These are phyloP conservation scores for Dictyostelium capitatum DNA, from an alignment of 78 protist species.

Conservation along the genomic window DNA sequence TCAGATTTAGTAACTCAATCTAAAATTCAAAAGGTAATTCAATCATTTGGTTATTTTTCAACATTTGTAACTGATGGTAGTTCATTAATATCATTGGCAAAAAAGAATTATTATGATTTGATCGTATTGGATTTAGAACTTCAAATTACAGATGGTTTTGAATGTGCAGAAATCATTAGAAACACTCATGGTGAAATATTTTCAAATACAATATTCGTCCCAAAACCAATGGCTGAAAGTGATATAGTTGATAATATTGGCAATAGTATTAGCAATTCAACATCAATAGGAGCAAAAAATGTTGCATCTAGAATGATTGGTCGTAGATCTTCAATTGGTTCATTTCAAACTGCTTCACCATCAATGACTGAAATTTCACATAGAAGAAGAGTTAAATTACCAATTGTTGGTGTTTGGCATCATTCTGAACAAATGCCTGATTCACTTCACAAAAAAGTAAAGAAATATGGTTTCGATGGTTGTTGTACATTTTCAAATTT, in stretches of 20 bases:
- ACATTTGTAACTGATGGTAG: constrained; percentile 39
- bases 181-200: constrained; percentile 1
- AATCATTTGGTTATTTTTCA: constrained; percentile 24
- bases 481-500: not conserved
- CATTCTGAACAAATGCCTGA: not conserved
- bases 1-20: not conserved
- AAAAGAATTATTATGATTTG: constrained; percentile 75
- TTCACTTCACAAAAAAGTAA: not conserved
- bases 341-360: constrained; percentile 8
- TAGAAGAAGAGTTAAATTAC: constrained; percentile 12
- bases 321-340: not conserved
- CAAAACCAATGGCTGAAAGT: not conserved
- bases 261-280: not conserved
- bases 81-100: not conserved
- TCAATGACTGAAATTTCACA: constrained; percentile 31
- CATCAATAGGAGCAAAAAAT: no score
- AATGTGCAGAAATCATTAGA: constrained; percentile 22
- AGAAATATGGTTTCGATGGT: constrained; percentile 3
- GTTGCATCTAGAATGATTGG: not conserved
- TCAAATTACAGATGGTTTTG: constrained; percentile 13
- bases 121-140: constrained; percentile 34
- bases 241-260: not conserved
- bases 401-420: constrained; percentile 33
- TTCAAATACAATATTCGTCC: constrained; percentile 4
- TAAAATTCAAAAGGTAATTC: constrained; percentile 5